These are phyloP conservation scores for Ichthyophthirius multifiliis DNA, from an alignment of 169 alveolate species.

Conservation along the genomic window DNA sequence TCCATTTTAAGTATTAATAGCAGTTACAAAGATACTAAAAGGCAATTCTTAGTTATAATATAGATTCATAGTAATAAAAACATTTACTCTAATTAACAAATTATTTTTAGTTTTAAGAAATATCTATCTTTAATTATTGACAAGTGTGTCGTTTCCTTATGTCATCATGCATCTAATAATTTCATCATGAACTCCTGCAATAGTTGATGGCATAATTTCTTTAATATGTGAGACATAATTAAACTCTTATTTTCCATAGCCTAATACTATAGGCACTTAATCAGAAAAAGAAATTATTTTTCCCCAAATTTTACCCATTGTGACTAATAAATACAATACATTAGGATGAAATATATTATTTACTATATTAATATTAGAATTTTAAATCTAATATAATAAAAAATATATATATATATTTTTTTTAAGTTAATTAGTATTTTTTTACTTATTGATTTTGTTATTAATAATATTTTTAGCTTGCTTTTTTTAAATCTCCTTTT, in stretches of 20 bases:
- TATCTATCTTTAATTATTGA: neutral
- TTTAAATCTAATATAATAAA: too few relatives aligned
- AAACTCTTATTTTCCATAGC: neutral
- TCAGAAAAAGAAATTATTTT: neutral
- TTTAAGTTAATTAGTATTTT: neutral
- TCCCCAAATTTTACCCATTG: slow-evolving; percentile 1
- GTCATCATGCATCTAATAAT: slow-evolving; percentile 11
- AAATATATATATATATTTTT: too few relatives aligned
- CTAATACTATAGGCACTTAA: neutral
- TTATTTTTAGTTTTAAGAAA: neutral
- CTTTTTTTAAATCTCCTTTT: neutral
- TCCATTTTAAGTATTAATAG: neutral
- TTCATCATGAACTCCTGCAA: neutral
- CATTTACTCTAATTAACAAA: neutral
- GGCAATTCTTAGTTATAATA: neutral
- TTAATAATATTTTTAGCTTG: neutral
- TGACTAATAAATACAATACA: neutral
- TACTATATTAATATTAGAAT: neutral
- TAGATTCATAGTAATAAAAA: neutral
- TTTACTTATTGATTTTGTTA: too few relatives aligned
- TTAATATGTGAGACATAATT: neutral
- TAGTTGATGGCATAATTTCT: neutral
- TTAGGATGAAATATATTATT: neutral
- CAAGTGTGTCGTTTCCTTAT: neutral
- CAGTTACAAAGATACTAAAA: neutral